phyloP scores from a whole-genome alignment of 1,284 basidiomycete genomes.

The Calocybe gambosa region DNA sequence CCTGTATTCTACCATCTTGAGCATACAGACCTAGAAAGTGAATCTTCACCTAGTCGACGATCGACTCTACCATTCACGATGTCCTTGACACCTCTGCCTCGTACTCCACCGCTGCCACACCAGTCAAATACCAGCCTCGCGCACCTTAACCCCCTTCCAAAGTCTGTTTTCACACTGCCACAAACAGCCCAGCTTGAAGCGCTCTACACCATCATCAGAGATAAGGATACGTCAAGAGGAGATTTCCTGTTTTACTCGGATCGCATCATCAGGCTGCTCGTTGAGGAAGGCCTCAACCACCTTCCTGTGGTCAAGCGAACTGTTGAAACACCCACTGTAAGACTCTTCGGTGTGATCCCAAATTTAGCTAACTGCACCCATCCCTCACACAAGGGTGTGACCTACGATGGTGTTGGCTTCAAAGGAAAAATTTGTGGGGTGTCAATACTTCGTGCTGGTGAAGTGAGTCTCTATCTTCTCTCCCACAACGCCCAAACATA shows the following conservation, averaged over 20 bases:
- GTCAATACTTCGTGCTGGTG: slow-evolving; percentile 85
- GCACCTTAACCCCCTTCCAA: slow-evolving; percentile 45
- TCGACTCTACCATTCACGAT: slow-evolving; percentile 4
- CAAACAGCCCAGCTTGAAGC: slow-evolving; percentile 93
- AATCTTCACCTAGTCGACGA: not conserved
- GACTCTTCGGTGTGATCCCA: slow-evolving; percentile 7
- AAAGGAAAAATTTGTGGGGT: slow-evolving; percentile 94
- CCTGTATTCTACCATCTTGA: not conserved
- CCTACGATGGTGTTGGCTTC: slow-evolving; percentile 86
- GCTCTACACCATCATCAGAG: slow-evolving; percentile 91
- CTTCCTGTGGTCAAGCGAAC: slow-evolving; percentile 86
- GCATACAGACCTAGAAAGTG: not conserved
- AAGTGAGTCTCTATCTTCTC: slow-evolving; percentile 40
- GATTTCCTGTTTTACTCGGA: slow-evolving; percentile 98
- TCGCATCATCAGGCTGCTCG: slow-evolving; percentile 68
- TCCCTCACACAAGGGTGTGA: slow-evolving; percentile 49
- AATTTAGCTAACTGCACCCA: not conserved
- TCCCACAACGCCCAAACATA: not conserved
- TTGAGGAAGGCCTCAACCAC: slow-evolving; percentile 92
- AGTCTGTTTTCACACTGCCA: slow-evolving; percentile 79
- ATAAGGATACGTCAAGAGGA: slow-evolving; percentile 80
- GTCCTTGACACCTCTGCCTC: slow-evolving; percentile 14
- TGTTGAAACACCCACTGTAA: slow-evolving; percentile 73
- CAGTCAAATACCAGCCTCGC: slow-evolving; percentile 23
- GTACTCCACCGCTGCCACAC: slow-evolving; percentile 21